Percentiles rank a stretch among this genome's conserved stretches.
These are phyloP conservation scores for Capsaspora owczarzaki DNA, from an alignment of 78 protist species.

Conservation along the genomic window DNA sequence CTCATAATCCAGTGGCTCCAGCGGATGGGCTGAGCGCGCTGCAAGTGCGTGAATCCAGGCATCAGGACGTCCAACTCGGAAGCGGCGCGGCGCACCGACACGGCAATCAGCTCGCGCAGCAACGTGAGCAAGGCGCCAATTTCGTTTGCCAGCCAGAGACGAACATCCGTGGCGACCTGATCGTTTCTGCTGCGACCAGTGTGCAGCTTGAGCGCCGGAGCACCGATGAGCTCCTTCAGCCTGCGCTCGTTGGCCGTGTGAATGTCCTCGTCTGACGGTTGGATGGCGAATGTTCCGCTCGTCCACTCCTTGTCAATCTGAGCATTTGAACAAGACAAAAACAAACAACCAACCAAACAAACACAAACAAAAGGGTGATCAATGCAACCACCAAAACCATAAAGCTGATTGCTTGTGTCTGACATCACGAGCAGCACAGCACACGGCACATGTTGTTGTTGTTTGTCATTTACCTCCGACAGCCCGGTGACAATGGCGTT, in stretches of 20 bases:
- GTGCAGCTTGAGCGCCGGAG: conserved; percentile 59
- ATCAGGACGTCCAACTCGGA: conserved; percentile 33
- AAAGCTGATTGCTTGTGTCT: no score
- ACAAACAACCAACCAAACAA: no score
- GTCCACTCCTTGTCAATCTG: conserved; percentile 33
- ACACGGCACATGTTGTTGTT: no score
- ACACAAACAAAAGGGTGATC: no score
- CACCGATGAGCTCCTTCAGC: conserved; percentile 52
- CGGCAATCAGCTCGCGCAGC: conserved; percentile 6
- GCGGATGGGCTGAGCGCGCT: conserved; percentile 58
- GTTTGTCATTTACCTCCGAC: no score
- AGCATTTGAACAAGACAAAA: no score
- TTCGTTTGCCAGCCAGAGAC: conserved; percentile 50
- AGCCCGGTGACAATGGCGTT: conserved; percentile 33
- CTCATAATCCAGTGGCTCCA: conserved; percentile 60
- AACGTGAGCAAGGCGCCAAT: background rate
- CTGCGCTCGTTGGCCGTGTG: conserved; percentile 76
- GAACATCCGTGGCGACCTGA: conserved; percentile 63
- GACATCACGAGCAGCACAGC: no score
- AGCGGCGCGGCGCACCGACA: conserved; percentile 18
- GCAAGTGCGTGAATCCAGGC: conserved; percentile 72
- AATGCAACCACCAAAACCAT: no score
- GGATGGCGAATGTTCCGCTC: conserved; percentile 20
- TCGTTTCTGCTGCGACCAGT: conserved; percentile 64
- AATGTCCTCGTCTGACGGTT: conserved; percentile 62